Evolutionary conservation across 1,284 basidiomycete genomes (phyloP).

Genomic region (Xanthoconium separans): DNA sequence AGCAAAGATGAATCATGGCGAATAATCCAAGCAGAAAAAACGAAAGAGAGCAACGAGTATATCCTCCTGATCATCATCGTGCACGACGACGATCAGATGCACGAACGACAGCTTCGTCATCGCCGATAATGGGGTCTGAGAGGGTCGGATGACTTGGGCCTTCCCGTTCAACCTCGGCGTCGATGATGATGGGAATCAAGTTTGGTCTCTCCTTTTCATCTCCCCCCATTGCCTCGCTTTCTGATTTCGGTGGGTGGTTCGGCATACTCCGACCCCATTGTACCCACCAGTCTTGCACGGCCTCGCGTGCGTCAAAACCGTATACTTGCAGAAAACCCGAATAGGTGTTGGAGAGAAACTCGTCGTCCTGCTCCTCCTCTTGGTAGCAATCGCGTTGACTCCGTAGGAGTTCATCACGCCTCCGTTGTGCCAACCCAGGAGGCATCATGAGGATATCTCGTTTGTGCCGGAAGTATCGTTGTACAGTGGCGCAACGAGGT

Average conservation of each 20-base stretch:
- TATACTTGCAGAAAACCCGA: constrained; percentile 41
- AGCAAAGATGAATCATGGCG: too few relatives aligned
- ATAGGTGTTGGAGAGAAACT: constrained; percentile 37
- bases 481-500: constrained; percentile 39
- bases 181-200: constrained; percentile 9
- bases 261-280: constrained; percentile 40
- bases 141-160: constrained; percentile 1
- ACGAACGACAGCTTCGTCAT: constrained; percentile 8
- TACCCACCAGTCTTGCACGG: constrained; percentile 50
- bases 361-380: constrained; percentile 40
- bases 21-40: too few relatives aligned
- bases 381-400: constrained; percentile 28
- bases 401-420: constrained; percentile 40
- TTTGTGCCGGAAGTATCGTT: constrained; percentile 40
- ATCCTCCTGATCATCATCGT: too few relatives aligned
- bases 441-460: constrained; percentile 40
- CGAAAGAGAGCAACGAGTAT: too few relatives aligned
- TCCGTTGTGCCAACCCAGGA: constrained; percentile 39
- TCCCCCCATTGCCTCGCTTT: not conserved
- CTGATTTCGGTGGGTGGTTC: not conserved
- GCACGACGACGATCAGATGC: not conserved
- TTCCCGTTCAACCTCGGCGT: constrained; percentile 13
- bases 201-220: not conserved
- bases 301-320: constrained; percentile 41
- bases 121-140: constrained; percentile 15